A percentile compares a stretch with the other conserved stretches of the same genome.
Conservation (phyloP, 345 rosid genomes). For the Garcia nutans region DNA sequence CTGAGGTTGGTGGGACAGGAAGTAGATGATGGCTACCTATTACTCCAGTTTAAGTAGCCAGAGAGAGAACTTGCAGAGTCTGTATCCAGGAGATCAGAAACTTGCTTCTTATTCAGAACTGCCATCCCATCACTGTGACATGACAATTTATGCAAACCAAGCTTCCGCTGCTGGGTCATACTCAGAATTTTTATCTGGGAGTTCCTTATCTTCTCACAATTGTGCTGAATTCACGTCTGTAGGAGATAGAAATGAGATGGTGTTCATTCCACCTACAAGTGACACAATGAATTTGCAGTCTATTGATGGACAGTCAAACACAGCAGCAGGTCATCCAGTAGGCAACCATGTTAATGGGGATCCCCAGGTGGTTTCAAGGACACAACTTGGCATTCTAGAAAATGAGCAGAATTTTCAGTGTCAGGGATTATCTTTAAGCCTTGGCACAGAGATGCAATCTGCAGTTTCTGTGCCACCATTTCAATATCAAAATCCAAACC, state of each 20-base stretch:
- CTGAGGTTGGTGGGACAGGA: slow-evolving; percentile 15
- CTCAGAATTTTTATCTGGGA: slow-evolving; percentile 40
- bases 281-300: slow-evolving; percentile 34
- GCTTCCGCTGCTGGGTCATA: slow-evolving; percentile 45
- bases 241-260: slow-evolving; percentile 48
- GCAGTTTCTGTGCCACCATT: slow-evolving; percentile 45
- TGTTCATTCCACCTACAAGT: slow-evolving; percentile 53
- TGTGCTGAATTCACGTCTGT: slow-evolving; percentile 26
- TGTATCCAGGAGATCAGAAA: slow-evolving; percentile 17
- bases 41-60: slow-evolving; percentile 9
- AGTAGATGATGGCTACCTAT: slow-evolving; percentile 24
- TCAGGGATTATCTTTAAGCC: slow-evolving; percentile 64
- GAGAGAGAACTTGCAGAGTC: slow-evolving; percentile 8
- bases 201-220: slow-evolving; percentile 25
- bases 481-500: slow-evolving; percentile 44
- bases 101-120: slow-evolving; percentile 11
- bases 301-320: slow-evolving; percentile 27
- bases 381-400: slow-evolving; percentile 22
- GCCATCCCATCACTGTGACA: slow-evolving; percentile 4
- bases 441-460: slow-evolving; percentile 50
- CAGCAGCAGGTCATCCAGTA: slow-evolving; percentile 19
- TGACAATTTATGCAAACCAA: slow-evolving; percentile 20
- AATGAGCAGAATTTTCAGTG: slow-evolving; percentile 39
- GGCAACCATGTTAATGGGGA: slow-evolving; percentile 20
- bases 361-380: slow-evolving; percentile 22